These are phyloP conservation scores for Fraxinus angustifolia DNA, from an alignment of 305 asterid genomes.

Conservation along the genomic window DNA sequence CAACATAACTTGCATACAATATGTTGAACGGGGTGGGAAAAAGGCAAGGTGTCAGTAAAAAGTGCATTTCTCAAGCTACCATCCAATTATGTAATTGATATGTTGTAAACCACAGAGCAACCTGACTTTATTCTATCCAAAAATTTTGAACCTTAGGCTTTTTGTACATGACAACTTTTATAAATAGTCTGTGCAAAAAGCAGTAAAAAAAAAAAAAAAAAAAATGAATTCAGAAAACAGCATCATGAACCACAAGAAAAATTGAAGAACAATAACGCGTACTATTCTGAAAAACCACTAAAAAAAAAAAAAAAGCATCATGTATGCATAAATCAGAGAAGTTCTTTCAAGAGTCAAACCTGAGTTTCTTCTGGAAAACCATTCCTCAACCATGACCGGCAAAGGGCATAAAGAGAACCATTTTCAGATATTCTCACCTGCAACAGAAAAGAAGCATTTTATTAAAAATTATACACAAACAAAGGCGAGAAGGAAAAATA, in stretches of 20 bases:
- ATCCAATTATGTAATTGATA: background rate
- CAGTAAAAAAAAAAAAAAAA: background rate
- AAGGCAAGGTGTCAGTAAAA: background rate
- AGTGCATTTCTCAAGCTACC: background rate
- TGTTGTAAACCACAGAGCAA: background rate
- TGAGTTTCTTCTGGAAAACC: slow-evolving; percentile 4
- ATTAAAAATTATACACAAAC: background rate
- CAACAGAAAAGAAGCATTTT: background rate
- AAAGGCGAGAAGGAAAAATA: background rate
- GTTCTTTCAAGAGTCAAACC: background rate
- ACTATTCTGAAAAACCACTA: too few relatives aligned
- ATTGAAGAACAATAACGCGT: too few relatives aligned
- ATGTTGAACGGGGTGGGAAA: background rate
- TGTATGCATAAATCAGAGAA: background rate
- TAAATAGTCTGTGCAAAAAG: background rate
- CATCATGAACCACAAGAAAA: too few relatives aligned
- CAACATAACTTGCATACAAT: background rate
- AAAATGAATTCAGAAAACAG: too few relatives aligned
- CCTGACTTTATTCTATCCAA: background rate
- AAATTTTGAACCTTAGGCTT: background rate
- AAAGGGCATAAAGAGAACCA: background rate
- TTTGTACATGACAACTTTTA: background rate
- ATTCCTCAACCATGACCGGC: slow-evolving; percentile 10
- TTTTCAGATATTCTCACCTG: slow-evolving; percentile 4
- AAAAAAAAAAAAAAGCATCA: background rate